Evolutionary conservation across 2,329 filamentous ascomycete species (phyloP).

Genomic region (Fusarium napiforme): DNA sequence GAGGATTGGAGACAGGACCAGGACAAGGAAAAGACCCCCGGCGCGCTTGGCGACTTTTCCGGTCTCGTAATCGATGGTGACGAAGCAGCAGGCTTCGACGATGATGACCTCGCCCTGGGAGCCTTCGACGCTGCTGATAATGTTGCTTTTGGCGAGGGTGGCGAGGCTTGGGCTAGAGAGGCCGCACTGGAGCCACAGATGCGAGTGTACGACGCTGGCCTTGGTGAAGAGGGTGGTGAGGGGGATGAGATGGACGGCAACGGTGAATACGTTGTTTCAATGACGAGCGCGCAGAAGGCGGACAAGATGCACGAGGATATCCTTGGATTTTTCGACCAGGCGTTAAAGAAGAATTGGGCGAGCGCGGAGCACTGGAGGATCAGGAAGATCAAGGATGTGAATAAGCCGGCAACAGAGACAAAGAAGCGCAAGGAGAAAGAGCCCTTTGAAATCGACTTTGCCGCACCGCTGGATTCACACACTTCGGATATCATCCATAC

Average conservation of each 20-base stretch:
- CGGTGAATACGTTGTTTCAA: slow-evolving; percentile 81
- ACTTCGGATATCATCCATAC: slow-evolving; percentile 84
- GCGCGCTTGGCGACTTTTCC: slow-evolving; percentile 72
- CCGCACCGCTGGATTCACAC: slow-evolving; percentile 75
- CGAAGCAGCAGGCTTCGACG: slow-evolving; percentile 78
- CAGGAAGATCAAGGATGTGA: slow-evolving; percentile 84
- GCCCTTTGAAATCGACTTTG: slow-evolving; percentile 93
- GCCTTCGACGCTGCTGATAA: slow-evolving; percentile 78
- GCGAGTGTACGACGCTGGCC: slow-evolving; percentile 75
- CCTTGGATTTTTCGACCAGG: slow-evolving; percentile 97
- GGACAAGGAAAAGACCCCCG: slow-evolving; percentile 69
- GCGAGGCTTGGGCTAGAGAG: slow-evolving; percentile 93
- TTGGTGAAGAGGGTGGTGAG: slow-evolving; percentile 65
- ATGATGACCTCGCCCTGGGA: slow-evolving; percentile 77
- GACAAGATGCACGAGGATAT: slow-evolving; percentile 90
- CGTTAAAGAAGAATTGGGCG: slow-evolving; percentile 95
- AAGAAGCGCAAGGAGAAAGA: slow-evolving; percentile 93
- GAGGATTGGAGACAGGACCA: slow-evolving; percentile 85
- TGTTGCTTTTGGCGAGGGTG: slow-evolving; percentile 92
- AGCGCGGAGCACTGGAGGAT: slow-evolving; percentile 99
- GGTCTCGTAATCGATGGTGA: slow-evolving; percentile 89
- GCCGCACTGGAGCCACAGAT: slow-evolving; percentile 88
- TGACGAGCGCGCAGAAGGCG: slow-evolving; percentile 72
- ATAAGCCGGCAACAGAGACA: slow-evolving; percentile 69
- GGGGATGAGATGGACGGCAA: slow-evolving; percentile 61